A percentile compares a stretch with the other conserved stretches of the same genome.
These are phyloP conservation scores for Mortierella sp. DNA, from an alignment of 371 early-diverging fungal genomes.

Conservation along the genomic window DNA sequence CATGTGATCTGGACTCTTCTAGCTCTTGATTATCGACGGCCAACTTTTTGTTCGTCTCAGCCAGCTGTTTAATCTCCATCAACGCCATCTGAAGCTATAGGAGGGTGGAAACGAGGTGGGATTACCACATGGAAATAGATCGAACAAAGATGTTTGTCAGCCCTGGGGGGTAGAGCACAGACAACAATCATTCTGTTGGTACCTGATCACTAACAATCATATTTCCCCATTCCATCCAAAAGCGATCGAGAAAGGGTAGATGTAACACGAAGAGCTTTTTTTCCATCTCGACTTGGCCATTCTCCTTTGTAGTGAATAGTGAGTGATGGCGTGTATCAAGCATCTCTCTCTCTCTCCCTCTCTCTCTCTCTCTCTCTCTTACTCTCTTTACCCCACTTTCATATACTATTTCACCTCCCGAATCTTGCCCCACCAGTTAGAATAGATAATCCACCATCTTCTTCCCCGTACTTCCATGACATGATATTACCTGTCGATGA, in stretches of 20 bases:
- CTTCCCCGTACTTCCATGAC: no score
- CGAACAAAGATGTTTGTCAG: conserved; percentile 2
- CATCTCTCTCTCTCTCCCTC: no score
- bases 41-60: conserved; percentile 39
- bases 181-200: no score
- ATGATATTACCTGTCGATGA: conserved; percentile 48
- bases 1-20: conserved; percentile 33
- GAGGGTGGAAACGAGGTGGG: background rate
- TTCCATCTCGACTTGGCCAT: no score
- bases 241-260: background rate
- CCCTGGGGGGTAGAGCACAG: background rate
- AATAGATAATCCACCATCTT: no score
- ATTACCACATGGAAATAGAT: background rate
- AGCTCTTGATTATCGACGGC: conserved; percentile 45
- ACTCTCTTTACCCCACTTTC: background rate
- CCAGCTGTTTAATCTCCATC: conserved; percentile 47
- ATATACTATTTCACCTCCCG: background rate
- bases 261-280: conserved; percentile 6
- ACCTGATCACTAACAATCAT: no score
- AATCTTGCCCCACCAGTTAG: no score
- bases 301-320: no score
- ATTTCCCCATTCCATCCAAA: no score
- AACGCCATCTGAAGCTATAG: conserved; percentile 40
- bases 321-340: no score
- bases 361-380: background rate